Evolutionary conservation across 352 stramenopile species (phyloP).

Genomic region (Globisporangium iwayamae): DNA sequence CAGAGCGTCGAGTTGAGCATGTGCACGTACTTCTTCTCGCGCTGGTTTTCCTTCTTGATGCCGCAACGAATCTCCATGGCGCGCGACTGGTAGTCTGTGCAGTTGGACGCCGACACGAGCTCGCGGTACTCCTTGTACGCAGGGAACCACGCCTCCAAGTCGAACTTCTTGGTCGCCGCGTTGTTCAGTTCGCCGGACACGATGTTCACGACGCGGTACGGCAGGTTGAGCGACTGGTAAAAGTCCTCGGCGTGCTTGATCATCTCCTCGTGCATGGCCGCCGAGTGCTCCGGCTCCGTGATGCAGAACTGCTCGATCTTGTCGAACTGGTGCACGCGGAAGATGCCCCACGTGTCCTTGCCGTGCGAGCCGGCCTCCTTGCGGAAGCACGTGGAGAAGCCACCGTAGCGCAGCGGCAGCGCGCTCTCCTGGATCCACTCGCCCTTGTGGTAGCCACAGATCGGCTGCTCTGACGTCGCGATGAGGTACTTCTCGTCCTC

Average conservation of each 20-base stretch:
- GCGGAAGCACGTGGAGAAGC: slow-evolving; percentile 99
- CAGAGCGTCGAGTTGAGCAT: slow-evolving; percentile 99
- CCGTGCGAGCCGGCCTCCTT: slow-evolving; percentile 98
- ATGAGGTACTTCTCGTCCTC: slow-evolving; percentile 99
- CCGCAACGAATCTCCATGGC: slow-evolving; percentile 97
- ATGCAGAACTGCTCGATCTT: slow-evolving; percentile 99
- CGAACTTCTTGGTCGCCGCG: slow-evolving; percentile 99
- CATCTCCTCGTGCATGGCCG: slow-evolving; percentile 93
- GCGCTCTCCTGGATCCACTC: slow-evolving; percentile 86
- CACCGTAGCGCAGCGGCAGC: slow-evolving; percentile 86
- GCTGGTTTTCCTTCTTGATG: slow-evolving; percentile 93
- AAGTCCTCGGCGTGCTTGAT: slow-evolving; percentile 94
- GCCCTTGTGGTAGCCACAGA: slow-evolving; percentile 98
- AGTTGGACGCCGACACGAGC: slow-evolving; percentile 99
- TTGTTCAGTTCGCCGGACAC: slow-evolving; percentile 98
- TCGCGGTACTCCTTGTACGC: slow-evolving; percentile 98
- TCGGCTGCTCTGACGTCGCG: slow-evolving; percentile 99
- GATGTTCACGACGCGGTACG: slow-evolving; percentile 99
- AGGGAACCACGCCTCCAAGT: slow-evolving; percentile 99
- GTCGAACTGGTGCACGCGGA: slow-evolving; percentile 99
- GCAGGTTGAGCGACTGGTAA: slow-evolving; percentile 96
- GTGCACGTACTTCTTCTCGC: slow-evolving; percentile 97
- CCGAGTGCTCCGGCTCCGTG: slow-evolving; percentile 91
- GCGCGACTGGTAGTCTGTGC: slow-evolving; percentile 97
- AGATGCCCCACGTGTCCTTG: slow-evolving; percentile 99